Evolutionary conservation across 2,329 filamentous ascomycete genomes (phyloP).

Genomic region (Talaromyces islandicus): DNA sequence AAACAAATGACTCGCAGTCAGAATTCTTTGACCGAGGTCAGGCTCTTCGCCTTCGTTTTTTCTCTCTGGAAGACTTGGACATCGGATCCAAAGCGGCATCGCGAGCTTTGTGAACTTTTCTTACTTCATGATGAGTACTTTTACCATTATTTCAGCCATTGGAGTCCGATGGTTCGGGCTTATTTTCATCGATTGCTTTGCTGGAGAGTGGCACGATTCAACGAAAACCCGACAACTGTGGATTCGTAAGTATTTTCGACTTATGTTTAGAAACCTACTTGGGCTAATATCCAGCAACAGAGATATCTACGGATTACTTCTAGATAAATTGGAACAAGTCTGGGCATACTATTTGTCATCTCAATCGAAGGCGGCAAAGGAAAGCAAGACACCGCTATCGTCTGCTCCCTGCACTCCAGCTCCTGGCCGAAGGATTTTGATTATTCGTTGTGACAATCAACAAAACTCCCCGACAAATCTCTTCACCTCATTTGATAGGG

Average conservation of each 20-base stretch:
- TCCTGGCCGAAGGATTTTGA: conserved; percentile 78
- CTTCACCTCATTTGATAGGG: conserved; percentile 60
- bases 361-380: conserved; percentile 59
- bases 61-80: conserved; percentile 70
- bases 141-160: conserved; percentile 79
- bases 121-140: conserved; percentile 70
- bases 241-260: conserved; percentile 57
- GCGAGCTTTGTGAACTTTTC: conserved; percentile 65
- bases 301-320: conserved; percentile 62
- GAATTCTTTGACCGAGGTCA: conserved; percentile 85
- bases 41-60: conserved; percentile 75
- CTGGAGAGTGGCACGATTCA: conserved; percentile 78
- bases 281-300: conserved; percentile 32
- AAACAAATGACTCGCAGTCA: conserved; percentile 73
- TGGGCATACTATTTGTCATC: conserved; percentile 79
- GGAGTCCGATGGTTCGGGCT: conserved; percentile 90
- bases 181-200: conserved; percentile 89
- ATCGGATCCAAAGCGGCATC: conserved; percentile 61
- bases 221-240: conserved; percentile 57
- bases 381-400: conserved; percentile 56
- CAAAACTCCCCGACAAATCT: conserved; percentile 45
- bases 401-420: conserved; percentile 79
- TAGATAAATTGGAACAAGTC: conserved; percentile 61
- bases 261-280: background rate
- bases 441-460: conserved; percentile 73